phyloP scores from a whole-genome alignment of 2,329 filamentous ascomycete genomes.

The Ceratocystis lukuohia region DNA sequence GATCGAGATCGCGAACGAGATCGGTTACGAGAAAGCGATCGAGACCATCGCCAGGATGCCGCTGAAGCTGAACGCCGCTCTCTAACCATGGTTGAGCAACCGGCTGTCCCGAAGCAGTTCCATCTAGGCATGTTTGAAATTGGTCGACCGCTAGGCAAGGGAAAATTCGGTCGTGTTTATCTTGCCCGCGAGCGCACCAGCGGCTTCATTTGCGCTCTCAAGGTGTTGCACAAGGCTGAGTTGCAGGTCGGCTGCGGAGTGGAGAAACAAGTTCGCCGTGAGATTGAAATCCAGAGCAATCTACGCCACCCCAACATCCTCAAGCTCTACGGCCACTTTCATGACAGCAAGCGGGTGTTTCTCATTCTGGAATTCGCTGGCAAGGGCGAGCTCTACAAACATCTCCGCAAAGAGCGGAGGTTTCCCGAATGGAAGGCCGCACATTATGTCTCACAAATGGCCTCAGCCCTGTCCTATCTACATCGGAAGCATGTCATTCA shows the following conservation, averaged over 20 bases:
- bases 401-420: constrained; percentile 60
- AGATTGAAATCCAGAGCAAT: constrained; percentile 84
- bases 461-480: constrained; percentile 74
- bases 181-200: constrained; percentile 66
- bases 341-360: constrained; percentile 78
- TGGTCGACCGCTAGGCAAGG: constrained; percentile 70
- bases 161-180: constrained; percentile 79
- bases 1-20: constrained; percentile 16
- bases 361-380: constrained; percentile 77
- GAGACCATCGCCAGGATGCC: constrained; percentile 43
- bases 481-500: constrained; percentile 98
- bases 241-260: constrained; percentile 57
- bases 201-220: constrained; percentile 74
- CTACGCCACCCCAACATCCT: constrained; percentile 76
- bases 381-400: constrained; percentile 79
- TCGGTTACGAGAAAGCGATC: constrained; percentile 14
- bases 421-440: constrained; percentile 80
- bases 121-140: constrained; percentile 94
- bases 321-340: constrained; percentile 74
- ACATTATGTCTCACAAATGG: constrained; percentile 82
- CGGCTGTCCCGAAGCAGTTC: constrained; percentile 49
- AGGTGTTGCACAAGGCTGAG: constrained; percentile 75
- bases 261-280: constrained; percentile 74
- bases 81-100: constrained; percentile 42
- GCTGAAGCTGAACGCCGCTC: constrained; percentile 38